phyloP scores from a whole-genome alignment of 768 basidiomycete species.

The Lentinula boryana region DNA sequence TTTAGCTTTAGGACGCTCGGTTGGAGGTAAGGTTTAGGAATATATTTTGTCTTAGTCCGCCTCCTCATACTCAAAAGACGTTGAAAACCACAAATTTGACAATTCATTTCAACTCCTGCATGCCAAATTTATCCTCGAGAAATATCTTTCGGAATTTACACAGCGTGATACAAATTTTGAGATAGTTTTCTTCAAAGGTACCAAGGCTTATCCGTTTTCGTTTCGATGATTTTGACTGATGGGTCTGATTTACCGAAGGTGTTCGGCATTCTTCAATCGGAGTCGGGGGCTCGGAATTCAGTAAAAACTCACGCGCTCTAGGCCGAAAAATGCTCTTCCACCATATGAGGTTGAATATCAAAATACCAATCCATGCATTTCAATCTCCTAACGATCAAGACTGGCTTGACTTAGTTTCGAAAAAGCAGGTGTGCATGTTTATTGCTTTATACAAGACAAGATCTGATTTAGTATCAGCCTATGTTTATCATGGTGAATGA shows the following conservation, averaged over 20 bases:
- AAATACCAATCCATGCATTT: conserved; percentile 40
- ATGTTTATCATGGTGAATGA: conserved; percentile 63
- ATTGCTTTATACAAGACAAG: neutral
- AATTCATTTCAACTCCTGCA: conserved; percentile 1
- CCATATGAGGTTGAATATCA: conserved; percentile 26
- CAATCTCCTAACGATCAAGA: conserved; percentile 33
- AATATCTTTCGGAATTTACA: neutral
- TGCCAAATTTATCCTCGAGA: neutral
- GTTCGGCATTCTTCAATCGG: neutral
- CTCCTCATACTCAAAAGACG: neutral
- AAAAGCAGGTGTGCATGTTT: conserved; percentile 31
- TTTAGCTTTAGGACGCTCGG: conserved; percentile 44
- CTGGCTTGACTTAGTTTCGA: conserved; percentile 41
- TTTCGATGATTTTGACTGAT: neutral
- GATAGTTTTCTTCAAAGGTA: neutral
- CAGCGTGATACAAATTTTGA: neutral
- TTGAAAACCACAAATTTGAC: neutral
- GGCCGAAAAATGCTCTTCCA: conserved; percentile 46
- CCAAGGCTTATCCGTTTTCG: neutral
- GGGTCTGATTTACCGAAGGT: neutral
- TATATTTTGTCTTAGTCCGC: neutral
- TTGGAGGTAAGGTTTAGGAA: conserved; percentile 26
- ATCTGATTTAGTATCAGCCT: conserved; percentile 33
- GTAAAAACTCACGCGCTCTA: conserved; percentile 61
- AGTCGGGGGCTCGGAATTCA: conserved; percentile 40